A percentile compares a stretch with the other conserved stretches of the same genome.
Conservation (phyloP, 140 eudicot species). For the Erigeron philadelphicus region DNA sequence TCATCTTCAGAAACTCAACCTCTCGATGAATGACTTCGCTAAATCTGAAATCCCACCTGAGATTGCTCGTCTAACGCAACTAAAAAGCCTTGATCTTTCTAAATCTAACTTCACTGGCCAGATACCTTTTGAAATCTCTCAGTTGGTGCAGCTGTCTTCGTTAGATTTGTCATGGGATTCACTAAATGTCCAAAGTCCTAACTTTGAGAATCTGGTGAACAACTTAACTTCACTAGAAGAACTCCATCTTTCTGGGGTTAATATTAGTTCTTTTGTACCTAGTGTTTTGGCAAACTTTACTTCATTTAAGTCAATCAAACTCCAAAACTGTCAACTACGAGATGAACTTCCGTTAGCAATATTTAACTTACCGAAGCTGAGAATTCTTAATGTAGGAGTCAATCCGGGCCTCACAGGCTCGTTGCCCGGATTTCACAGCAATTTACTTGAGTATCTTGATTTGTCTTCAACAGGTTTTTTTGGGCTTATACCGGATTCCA, state of each 20-base stretch:
- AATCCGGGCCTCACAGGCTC: slow-evolving; percentile 22
- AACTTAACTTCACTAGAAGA: slow-evolving; percentile 12
- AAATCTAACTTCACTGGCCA: slow-evolving; percentile 19
- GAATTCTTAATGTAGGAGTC: neutral
- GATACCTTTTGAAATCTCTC: slow-evolving; percentile 24
- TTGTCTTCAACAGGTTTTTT: slow-evolving; percentile 3
- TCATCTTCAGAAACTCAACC: slow-evolving; percentile 34
- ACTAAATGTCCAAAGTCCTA: slow-evolving; percentile 8
- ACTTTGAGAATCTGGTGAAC: slow-evolving; percentile 8
- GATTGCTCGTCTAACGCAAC: slow-evolving; percentile 17
- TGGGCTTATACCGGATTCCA: slow-evolving; percentile 21
- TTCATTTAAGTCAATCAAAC: slow-evolving; percentile 9
- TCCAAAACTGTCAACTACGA: neutral
- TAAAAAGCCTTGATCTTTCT: slow-evolving; percentile 28
- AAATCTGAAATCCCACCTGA: slow-evolving; percentile 24
- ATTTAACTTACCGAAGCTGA: slow-evolving; percentile 24
- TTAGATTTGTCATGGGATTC: slow-evolving; percentile 20
- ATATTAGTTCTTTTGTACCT: slow-evolving; percentile 22
- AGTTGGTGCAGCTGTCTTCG: slow-evolving; percentile 9
- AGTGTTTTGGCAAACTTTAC: slow-evolving; percentile 23
- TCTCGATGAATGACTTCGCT: slow-evolving; percentile 29
- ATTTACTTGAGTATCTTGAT: neutral
- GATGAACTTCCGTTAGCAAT: slow-evolving; percentile 26
- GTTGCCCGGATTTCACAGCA: slow-evolving; percentile 20
- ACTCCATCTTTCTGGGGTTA: slow-evolving; percentile 18